Evolutionary conservation across 2,329 filamentous ascomycete species (phyloP), one percentile per base, ranked within the genome.

Genomic region (Rutstroemia sydowiana): DNA sequence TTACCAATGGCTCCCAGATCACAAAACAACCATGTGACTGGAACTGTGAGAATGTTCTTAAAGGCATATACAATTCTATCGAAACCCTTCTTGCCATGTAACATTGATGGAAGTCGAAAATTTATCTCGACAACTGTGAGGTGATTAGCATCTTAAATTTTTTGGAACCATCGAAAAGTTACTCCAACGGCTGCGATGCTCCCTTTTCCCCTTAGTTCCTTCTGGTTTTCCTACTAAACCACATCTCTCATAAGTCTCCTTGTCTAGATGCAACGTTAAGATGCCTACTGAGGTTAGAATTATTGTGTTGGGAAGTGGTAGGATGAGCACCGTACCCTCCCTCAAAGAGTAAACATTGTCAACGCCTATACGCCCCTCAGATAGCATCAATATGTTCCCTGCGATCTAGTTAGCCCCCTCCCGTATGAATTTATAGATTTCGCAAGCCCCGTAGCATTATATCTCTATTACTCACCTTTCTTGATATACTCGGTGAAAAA

Each of bases 401-500:
- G 54, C 2, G 14, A 28, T 21, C 2, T 9, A 14, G 20, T 52
- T 23, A 52, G 49, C 18, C 18, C 28, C 8, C 14, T 9, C n/a
- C 28, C 11, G 14, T 41, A 41, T 18, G 10, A 14, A 31, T 39
- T 6, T 10, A 30, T 26, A 30, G 8, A 5, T 3, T n/a, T 16
- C 21, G 11, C 39, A 28, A n/a, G n/a, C n/a, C n/a, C n/a, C n/a
- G n/a, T n/a, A n/a, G n/a, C n/a, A n/a, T n/a, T n/a, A n/a, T n/a
- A n/a, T n/a, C n/a, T n/a, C n/a, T n/a, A n/a, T n/a, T n/a, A n/a
- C 39, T 23, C 16, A 64, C 63, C 62, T 60, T 57, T 77, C 68
- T 95, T 95, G 59, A 97, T 84, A 65, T 95, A 91, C 40, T 82
- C 75, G n/a, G 79, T 85, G 63, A 95, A 90, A 62, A 96, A 95